Evolutionary conservation across 495 filamentous ascomycete genomes (phyloP), one percentile per base, ranked within the genome.

Genomic region (Massariosphaeria phaeospora): DNA sequence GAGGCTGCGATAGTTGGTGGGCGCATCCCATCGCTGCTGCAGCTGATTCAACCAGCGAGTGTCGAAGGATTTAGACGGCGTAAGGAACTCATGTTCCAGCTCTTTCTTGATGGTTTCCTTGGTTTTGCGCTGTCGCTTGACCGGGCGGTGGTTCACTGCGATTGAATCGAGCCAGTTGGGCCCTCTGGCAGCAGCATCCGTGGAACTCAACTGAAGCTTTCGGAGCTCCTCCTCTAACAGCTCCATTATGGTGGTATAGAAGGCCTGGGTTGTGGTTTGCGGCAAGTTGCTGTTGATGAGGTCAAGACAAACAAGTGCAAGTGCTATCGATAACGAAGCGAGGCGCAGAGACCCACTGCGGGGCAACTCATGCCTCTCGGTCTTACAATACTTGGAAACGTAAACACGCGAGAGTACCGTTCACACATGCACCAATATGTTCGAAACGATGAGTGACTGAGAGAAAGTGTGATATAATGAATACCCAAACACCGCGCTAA

Each of bases 11-110:
- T 87, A 84, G 60, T 94, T 83, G 29, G 81, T 77, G 10, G 88
- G 76, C 38, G 79, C 74, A 51, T 96, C 87, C 91, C 89, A 97
- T 70, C 89, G 79, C 79, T 87, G 86, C 70, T 98, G 93, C 18
- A 98, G 68, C 34, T 78, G 77, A 68, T 95, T 89, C 42, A 97
- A 75, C 93, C 91, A 97, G 66, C 82, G 79, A 1, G 76, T 70
- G 35, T 83, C 85, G 69, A 97, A 96, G 1, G 73, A 73, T 6
- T 82, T 76, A 8, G 88, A 84, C 2, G 93, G 93, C 8, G 80
- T 79, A 7, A 98, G 71, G 61, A 88, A 94, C 31, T 89, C 81
- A 44, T 75, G 57, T 68, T 95, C 88, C 23, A 96, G 77, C 29
- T 85, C 77, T 33, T 75, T 70, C 55, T 84, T 83, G 31, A 90